A percentile compares a stretch with the other conserved stretches of the same genome.
Conservation (phyloP, 805 yeast genomes). For the Komagataella populi region DNA sequence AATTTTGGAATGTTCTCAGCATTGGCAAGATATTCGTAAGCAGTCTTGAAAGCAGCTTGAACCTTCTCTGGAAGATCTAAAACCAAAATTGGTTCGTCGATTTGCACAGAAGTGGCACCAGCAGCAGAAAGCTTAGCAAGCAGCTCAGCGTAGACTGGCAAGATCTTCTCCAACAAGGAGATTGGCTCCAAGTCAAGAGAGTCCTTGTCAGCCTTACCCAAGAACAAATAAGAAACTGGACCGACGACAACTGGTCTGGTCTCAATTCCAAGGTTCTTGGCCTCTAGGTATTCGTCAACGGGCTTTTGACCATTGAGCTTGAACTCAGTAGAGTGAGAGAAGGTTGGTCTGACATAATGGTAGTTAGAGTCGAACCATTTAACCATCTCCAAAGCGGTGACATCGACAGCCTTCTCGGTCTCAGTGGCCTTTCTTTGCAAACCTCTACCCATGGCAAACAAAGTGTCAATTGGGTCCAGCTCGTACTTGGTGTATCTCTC, state of each 20-base stretch:
- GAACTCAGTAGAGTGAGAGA: constrained; percentile 89
- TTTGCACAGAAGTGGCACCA: constrained; percentile 91
- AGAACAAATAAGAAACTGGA: constrained; percentile 87
- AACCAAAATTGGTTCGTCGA: constrained; percentile 95
- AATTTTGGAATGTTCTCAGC: constrained; percentile 65
- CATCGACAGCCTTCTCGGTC: constrained; percentile 82
- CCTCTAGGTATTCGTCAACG: constrained; percentile 94
- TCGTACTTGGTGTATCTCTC: constrained; percentile 91
- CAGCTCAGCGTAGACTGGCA: constrained; percentile 89
- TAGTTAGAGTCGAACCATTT: constrained; percentile 99
- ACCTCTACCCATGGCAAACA: constrained; percentile 99
- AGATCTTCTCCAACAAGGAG: constrained; percentile 71
- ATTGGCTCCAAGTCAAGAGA: constrained; percentile 91
- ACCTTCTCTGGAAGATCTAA: constrained; percentile 80
- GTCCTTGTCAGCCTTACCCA: constrained; percentile 98
- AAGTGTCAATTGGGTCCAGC: constrained; percentile 78
- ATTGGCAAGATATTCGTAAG: constrained; percentile 65
- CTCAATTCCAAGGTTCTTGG: constrained; percentile 89
- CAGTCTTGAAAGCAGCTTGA: constrained; percentile 78
- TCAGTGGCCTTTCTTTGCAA: constrained; percentile 93
- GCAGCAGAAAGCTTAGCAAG: constrained; percentile 80
- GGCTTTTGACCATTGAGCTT: constrained; percentile 95
- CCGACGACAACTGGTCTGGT: constrained; percentile 97
- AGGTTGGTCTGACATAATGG: constrained; percentile 99
- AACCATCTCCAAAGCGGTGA: constrained; percentile 98